Percentiles rank a stretch among this genome's conserved stretches.
phyloP scores from a whole-genome alignment of 116 monocot genomes.

The Dioscorea cayenensis region DNA sequence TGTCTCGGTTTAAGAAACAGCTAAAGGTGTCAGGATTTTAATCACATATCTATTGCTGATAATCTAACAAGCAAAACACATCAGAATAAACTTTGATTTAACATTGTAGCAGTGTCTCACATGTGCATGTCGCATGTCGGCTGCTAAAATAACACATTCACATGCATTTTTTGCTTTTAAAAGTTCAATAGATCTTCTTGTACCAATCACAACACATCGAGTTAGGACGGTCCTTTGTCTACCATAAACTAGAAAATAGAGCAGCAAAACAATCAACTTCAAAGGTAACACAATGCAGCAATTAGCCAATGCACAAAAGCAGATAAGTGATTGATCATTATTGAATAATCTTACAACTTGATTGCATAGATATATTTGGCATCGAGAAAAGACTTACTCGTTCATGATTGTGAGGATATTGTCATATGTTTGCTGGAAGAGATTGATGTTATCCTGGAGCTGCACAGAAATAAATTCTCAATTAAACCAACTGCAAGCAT shows the following conservation, averaged over 20 bases:
- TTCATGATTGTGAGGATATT: conserved; percentile 67
- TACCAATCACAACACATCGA: background rate
- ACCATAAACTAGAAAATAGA: no score
- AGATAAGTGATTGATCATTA: background rate
- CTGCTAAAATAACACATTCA: no score
- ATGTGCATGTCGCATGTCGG: no score
- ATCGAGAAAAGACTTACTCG: conserved; percentile 47
- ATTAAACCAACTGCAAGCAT: background rate
- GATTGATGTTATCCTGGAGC: conserved; percentile 71
- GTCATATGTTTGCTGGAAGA: conserved; percentile 70
- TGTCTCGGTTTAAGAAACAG: no score
- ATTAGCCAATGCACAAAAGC: background rate
- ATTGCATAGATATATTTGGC: background rate
- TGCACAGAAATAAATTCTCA: conserved; percentile 20
- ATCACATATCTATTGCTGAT: no score
- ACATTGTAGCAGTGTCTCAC: no score
- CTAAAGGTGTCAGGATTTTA: no score
- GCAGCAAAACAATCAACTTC: no score
- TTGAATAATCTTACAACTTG: background rate
- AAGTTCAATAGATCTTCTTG: background rate
- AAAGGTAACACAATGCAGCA: no score
- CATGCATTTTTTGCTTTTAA: no score
- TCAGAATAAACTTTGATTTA: no score
- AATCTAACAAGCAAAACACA: no score
- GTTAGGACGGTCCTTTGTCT: background rate